These are phyloP conservation scores for Apiotrichum veenhuisii DNA, from an alignment of 1,284 basidiomycete genomes.

Conservation along the genomic window DNA sequence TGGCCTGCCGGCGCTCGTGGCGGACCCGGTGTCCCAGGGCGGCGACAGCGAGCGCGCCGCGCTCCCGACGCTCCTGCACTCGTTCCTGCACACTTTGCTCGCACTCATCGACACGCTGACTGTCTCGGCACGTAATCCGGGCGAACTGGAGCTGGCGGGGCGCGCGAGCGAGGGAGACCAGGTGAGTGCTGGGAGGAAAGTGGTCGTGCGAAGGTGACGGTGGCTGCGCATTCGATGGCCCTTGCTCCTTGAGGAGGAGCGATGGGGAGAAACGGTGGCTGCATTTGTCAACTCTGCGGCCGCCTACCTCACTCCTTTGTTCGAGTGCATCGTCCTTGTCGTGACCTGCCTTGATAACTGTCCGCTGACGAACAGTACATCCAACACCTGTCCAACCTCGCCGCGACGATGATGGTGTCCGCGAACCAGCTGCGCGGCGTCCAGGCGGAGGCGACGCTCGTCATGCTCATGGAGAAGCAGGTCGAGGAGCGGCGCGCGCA, in stretches of 20 bases:
- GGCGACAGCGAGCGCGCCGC: conserved; percentile 18
- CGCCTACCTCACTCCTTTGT: too few relatives aligned
- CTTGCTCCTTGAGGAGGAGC: too few relatives aligned
- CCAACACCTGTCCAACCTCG: conserved; percentile 43
- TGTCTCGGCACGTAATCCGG: conserved; percentile 35
- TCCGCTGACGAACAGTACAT: conserved; percentile 34
- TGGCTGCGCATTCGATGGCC: too few relatives aligned
- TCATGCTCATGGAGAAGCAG: conserved; percentile 46
- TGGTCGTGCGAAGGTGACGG: too few relatives aligned
- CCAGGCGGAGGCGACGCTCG: conserved; percentile 45
- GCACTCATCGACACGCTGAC: conserved; percentile 39
- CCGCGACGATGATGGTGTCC: conserved; percentile 44
- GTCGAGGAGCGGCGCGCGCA: conserved; percentile 32
- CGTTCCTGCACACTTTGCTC: conserved; percentile 43
- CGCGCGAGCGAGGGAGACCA: conserved; percentile 45
- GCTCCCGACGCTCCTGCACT: conserved; percentile 36
- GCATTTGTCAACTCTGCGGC: too few relatives aligned
- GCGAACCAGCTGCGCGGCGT: conserved; percentile 40
- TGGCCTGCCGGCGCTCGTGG: conserved; percentile 26
- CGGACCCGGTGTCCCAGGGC: conserved; percentile 20
- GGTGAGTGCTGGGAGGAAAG: conserved; percentile 29
- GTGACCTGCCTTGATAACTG: neutral
- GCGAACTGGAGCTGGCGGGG: conserved; percentile 32
- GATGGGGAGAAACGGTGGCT: too few relatives aligned
- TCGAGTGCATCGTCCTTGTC: too few relatives aligned